A percentile compares a stretch with the other conserved stretches of the same genome.
phyloP scores from a whole-genome alignment of 768 basidiomycete species.

The Leccinum longicurvipes region DNA sequence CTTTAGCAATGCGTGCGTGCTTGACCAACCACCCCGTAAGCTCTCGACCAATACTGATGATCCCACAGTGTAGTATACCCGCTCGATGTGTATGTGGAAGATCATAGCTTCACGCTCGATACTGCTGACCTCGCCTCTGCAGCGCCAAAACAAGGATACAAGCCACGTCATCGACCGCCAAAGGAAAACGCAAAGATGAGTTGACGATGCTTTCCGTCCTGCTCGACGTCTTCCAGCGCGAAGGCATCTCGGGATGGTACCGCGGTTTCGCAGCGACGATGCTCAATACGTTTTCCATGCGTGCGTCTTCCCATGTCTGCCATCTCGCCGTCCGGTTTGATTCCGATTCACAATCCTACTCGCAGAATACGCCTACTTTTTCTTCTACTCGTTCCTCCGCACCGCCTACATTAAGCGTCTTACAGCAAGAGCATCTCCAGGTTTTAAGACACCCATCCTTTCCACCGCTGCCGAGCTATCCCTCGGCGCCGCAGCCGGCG shows the following conservation, averaged over 20 bases:
- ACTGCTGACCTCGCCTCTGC: constrained; percentile 10
- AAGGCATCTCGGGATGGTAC: constrained; percentile 83
- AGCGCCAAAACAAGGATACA: constrained; percentile 97
- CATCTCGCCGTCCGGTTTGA: neutral
- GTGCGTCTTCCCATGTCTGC: constrained; percentile 38
- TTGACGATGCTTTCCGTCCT: constrained; percentile 63
- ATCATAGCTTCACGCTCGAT: neutral
- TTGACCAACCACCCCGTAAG: neutral
- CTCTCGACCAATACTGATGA: neutral
- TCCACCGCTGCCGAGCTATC: constrained; percentile 79
- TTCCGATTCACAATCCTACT: neutral
- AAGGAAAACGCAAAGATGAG: constrained; percentile 48
- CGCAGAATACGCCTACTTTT: constrained; percentile 98
- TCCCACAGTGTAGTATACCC: constrained; percentile 81
- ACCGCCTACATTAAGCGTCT: constrained; percentile 76
- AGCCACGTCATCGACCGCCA: constrained; percentile 57
- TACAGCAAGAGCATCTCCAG: constrained; percentile 52
- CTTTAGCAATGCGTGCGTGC: constrained; percentile 85
- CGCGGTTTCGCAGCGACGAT: constrained; percentile 94
- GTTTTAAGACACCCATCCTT: constrained; percentile 57
- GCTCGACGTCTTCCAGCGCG: constrained; percentile 67
- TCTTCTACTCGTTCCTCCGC: constrained; percentile 94
- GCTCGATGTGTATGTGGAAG: constrained; percentile 74
- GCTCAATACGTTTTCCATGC: constrained; percentile 97
- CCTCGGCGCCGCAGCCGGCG: constrained; percentile 90